phyloP scores from a whole-genome alignment of 768 basidiomycete species.

The Hericium alpestre region DNA sequence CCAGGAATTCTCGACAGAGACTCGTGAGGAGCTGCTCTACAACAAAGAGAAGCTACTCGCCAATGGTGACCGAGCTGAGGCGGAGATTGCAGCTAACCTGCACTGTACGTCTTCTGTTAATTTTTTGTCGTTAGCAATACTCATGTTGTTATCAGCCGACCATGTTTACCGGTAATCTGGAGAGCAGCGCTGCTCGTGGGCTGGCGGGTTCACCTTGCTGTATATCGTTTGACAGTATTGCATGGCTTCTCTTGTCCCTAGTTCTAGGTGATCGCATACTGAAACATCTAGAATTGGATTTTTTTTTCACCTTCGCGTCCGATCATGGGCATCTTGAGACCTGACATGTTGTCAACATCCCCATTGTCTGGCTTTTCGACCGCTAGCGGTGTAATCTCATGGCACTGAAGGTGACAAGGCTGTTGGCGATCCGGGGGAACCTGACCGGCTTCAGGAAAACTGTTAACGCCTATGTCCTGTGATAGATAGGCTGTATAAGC shows the following conservation, averaged over 20 bases:
- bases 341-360: too few species aligned
- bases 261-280: too few species aligned
- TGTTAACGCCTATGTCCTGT: too few species aligned
- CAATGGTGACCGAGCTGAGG: conserved; percentile 93
- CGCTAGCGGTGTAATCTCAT: too few species aligned
- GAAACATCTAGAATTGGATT: too few species aligned
- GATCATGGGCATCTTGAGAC: too few species aligned
- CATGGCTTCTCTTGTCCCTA: not conserved
- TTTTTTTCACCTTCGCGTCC: too few species aligned
- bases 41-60: conserved; percentile 98
- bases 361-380: too few species aligned
- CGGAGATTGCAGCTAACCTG: conserved; percentile 94
- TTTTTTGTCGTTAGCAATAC: conserved; percentile 12
- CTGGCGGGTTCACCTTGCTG: not conserved
- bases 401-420: too few species aligned
- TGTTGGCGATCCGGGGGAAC: too few species aligned
- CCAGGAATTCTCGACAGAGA: conserved; percentile 95
- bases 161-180: conserved; percentile 68
- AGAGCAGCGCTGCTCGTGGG: not conserved
- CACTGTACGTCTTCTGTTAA: conserved; percentile 38
- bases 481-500: too few species aligned
- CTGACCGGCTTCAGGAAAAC: too few species aligned
- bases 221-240: not conserved
- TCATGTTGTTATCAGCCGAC: conserved; percentile 43
- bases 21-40: conserved; percentile 94